Conservation (phyloP, 169 alveolate species). For the Theileria equi region DNA sequence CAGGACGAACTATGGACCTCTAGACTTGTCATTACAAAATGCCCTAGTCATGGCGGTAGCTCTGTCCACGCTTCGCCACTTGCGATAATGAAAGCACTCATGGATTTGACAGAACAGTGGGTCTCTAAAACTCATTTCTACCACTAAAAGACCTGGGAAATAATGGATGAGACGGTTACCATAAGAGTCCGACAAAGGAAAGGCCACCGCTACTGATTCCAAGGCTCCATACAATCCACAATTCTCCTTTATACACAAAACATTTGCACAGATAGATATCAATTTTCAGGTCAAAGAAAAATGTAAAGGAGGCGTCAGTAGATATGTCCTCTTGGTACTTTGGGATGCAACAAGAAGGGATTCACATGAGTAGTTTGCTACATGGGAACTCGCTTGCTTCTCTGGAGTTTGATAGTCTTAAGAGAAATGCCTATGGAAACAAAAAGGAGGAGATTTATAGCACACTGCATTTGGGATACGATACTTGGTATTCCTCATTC, state of each 20-base stretch:
- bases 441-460: neutral
- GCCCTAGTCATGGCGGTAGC: too few relatives aligned
- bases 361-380: neutral
- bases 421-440: neutral
- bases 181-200: too few relatives aligned
- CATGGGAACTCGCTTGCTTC: neutral
- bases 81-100: too few relatives aligned
- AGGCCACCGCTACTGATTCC: too few relatives aligned
- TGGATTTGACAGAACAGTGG: too few relatives aligned
- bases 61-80: too few relatives aligned
- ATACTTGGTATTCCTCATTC: slow-evolving; percentile 15
- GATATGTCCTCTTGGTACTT: slow-evolving; percentile 53
- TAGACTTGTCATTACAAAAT: too few relatives aligned
- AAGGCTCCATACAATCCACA: too few relatives aligned
- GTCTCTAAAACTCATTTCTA: too few relatives aligned
- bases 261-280: neutral
- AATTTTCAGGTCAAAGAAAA: neutral
- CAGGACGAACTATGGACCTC: too few relatives aligned
- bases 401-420: neutral
- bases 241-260: neutral
- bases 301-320: slow-evolving; percentile 4
- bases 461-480: slow-evolving; percentile 53
- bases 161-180: too few relatives aligned
- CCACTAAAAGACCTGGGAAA: too few relatives aligned
- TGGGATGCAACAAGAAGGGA: neutral